These are phyloP conservation scores for Trametes maxima DNA, from an alignment of 768 basidiomycete species.

Conservation along the genomic window DNA sequence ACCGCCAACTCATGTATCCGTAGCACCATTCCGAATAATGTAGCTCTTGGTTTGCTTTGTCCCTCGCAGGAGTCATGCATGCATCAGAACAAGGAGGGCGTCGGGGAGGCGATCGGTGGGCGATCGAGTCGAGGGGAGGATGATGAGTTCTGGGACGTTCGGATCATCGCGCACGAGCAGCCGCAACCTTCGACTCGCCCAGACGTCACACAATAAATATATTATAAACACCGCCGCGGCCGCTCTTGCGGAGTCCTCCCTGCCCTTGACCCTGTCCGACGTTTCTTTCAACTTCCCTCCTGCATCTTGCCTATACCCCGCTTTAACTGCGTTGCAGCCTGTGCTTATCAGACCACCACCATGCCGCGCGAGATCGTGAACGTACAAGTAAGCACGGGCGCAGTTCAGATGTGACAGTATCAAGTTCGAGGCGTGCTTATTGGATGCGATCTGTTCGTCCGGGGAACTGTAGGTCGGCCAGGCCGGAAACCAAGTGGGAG, in stretches of 20 bases:
- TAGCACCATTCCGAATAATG: constrained; percentile 6
- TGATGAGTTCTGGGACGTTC: constrained; percentile 9
- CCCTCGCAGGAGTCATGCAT: too few relatives aligned
- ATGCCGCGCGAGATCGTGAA: constrained; percentile 86
- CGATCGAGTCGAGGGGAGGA: too few relatives aligned
- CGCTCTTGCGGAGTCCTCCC: neutral
- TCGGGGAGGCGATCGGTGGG: neutral
- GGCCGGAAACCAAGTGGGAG: constrained; percentile 81
- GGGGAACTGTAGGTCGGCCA: neutral
- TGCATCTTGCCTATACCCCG: neutral
- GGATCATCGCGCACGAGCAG: neutral
- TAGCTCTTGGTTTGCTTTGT: neutral
- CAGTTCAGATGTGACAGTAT: neutral
- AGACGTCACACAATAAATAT: constrained; percentile 19
- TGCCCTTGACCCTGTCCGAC: constrained; percentile 11
- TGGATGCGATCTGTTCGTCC: neutral
- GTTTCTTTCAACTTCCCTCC: neutral
- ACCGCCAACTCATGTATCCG: neutral
- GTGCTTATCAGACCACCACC: constrained; percentile 19
- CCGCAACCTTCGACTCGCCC: neutral
- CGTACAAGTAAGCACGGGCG: constrained; percentile 55
- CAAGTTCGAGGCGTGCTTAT: neutral
- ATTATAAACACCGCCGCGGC: neutral
- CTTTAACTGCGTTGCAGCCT: neutral
- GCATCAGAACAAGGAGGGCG: neutral